phyloP scores from a whole-genome alignment of 1,284 basidiomycete species.

The Marasmius fiardii region DNA sequence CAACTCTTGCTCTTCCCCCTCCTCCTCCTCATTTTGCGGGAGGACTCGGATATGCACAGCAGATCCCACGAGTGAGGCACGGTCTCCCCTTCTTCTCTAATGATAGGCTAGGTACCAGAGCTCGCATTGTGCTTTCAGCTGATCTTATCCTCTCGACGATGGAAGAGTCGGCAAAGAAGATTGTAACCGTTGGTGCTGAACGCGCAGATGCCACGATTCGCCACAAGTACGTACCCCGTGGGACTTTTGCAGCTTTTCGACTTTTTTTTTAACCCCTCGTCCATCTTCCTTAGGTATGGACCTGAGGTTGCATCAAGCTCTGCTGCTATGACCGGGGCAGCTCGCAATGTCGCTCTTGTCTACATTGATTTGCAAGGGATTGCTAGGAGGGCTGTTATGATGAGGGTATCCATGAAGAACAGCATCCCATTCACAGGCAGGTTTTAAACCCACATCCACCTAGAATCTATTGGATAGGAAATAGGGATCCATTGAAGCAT shows the following conservation, averaged over 20 bases:
- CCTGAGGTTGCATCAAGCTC: constrained; percentile 59
- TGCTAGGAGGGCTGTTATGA: constrained; percentile 64
- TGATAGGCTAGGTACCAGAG: constrained; percentile 33
- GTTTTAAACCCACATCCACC: too few relatives aligned
- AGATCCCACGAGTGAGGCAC: too few relatives aligned
- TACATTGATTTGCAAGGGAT: constrained; percentile 76
- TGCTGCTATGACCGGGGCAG: constrained; percentile 54
- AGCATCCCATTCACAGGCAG: too few relatives aligned
- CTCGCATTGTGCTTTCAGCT: constrained; percentile 60
- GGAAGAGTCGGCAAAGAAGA: constrained; percentile 58
- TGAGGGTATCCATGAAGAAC: constrained; percentile 49
- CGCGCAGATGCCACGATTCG: constrained; percentile 56
- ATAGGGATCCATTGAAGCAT: too few relatives aligned
- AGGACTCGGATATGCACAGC: constrained; percentile 10
- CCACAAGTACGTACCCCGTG: constrained; percentile 52
- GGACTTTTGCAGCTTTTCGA: too few relatives aligned
- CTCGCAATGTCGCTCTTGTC: constrained; percentile 70
- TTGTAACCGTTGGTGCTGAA: constrained; percentile 57
- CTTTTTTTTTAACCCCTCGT: too few relatives aligned
- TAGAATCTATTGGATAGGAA: too few relatives aligned
- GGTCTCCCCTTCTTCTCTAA: constrained; percentile 24
- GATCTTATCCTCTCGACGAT: constrained; percentile 73
- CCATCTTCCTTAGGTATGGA: constrained; percentile 28
- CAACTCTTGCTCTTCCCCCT: too few relatives aligned
- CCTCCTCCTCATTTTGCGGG: constrained; percentile 25